Conservation (phyloP, 371 early-diverging fungal genomes). For the Mucor racemosus region DNA sequence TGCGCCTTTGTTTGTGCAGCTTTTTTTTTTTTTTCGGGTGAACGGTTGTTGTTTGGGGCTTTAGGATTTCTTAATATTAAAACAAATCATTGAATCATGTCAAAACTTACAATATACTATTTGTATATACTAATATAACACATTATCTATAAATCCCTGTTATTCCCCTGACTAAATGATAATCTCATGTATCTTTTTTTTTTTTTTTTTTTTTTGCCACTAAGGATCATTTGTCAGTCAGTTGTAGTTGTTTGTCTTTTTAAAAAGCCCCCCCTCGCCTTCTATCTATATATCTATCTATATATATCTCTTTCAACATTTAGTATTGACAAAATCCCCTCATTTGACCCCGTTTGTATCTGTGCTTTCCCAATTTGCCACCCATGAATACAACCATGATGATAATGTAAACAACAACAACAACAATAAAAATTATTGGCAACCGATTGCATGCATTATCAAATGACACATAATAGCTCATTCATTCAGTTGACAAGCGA, state of each 20-base stretch:
- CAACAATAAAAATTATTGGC: not conserved
- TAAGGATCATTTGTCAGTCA: constrained; percentile 1
- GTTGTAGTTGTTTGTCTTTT: not conserved
- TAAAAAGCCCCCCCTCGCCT: not conserved
- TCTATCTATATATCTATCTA: not conserved
- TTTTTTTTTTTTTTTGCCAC: not conserved
- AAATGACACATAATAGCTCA: not conserved
- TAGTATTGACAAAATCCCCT: constrained; percentile 1
- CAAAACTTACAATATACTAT: no score
- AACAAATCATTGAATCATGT: no score
- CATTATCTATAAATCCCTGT: not conserved
- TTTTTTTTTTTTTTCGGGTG: not conserved
- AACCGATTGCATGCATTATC: not conserved
- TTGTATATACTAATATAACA: not conserved
- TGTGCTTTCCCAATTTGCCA: constrained; percentile 1
- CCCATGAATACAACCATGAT: not conserved
- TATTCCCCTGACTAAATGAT: not conserved
- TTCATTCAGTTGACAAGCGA: not conserved
- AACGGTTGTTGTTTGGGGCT: not conserved
- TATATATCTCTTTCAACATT: not conserved
- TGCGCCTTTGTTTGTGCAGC: constrained; percentile 4
- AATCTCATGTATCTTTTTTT: no score
- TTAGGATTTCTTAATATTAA: no score
- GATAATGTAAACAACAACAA: not conserved
- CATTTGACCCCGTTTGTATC: not conserved